phyloP scores from a whole-genome alignment of 2,329 filamentous ascomycete species.

The Neocucurbitaria cava region DNA sequence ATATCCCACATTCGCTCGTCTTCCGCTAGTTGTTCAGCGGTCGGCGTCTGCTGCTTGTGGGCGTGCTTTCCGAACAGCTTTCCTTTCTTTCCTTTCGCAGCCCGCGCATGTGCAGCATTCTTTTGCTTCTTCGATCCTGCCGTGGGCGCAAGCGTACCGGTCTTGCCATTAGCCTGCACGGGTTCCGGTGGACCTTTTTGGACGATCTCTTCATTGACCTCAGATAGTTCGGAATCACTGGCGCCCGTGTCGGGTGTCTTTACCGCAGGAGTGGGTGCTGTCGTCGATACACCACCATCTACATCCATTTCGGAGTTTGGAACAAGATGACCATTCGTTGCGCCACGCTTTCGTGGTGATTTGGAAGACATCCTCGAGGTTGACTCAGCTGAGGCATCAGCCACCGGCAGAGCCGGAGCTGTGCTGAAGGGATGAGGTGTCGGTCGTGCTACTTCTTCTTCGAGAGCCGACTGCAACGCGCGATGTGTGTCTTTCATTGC shows the following conservation, averaged over 20 bases:
- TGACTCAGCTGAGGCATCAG: slow-evolving; percentile 32
- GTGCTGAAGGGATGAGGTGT: slow-evolving; percentile 37
- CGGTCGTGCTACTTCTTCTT: slow-evolving; percentile 9
- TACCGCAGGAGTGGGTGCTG: slow-evolving; percentile 33
- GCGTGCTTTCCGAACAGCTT: slow-evolving; percentile 40
- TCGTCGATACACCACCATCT: slow-evolving; percentile 33
- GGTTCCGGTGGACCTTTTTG: slow-evolving; percentile 44
- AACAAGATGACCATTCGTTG: slow-evolving; percentile 27
- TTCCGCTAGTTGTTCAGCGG: slow-evolving; percentile 35
- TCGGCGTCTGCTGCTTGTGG: slow-evolving; percentile 37
- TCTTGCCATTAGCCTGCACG: slow-evolving; percentile 32
- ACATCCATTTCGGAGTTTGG: slow-evolving; percentile 27
- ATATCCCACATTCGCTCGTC: slow-evolving; percentile 31
- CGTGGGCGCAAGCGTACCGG: slow-evolving; percentile 17
- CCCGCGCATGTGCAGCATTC: slow-evolving; percentile 31
- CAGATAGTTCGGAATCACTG: slow-evolving; percentile 47
- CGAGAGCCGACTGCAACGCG: slow-evolving; percentile 22
- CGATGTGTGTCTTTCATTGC: slow-evolving; percentile 29
- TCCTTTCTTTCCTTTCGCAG: slow-evolving; percentile 40
- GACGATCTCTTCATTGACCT: slow-evolving; percentile 49
- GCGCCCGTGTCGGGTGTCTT: slow-evolving; percentile 37
- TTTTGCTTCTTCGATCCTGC: slow-evolving; percentile 37
- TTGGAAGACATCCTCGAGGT: slow-evolving; percentile 38
- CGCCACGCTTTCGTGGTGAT: slow-evolving; percentile 40
- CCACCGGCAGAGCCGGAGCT: slow-evolving; percentile 35